phyloP scores from a whole-genome alignment of 768 basidiomycete species.

The Kwoniella pini region DNA sequence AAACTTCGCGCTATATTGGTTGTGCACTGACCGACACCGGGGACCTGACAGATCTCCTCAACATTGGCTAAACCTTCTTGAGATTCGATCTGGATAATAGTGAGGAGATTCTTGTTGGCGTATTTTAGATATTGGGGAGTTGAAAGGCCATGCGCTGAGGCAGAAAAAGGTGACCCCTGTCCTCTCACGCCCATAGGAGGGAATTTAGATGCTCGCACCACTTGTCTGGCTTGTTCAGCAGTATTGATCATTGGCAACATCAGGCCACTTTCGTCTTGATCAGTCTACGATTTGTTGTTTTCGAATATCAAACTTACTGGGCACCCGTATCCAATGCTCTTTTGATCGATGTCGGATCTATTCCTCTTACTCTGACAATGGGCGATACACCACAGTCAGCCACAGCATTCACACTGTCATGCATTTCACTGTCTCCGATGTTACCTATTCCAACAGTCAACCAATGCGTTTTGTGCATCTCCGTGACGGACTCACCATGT shows the following conservation, averaged over 20 bases:
- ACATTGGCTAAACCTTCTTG: conserved; percentile 64
- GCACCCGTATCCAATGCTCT: conserved; percentile 52
- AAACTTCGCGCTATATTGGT: too few relatives aligned
- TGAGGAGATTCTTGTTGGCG: conserved; percentile 63
- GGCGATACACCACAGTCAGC: conserved; percentile 35
- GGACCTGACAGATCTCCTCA: conserved; percentile 63
- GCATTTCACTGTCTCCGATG: conserved; percentile 48
- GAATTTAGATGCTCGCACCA: conserved; percentile 47
- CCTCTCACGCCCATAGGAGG: conserved; percentile 47
- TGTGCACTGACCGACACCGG: conserved; percentile 58
- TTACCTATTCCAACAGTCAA: conserved; percentile 66
- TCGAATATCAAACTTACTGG: conserved; percentile 51
- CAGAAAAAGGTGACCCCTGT: conserved; percentile 42
- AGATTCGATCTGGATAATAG: conserved; percentile 71
- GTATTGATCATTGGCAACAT: conserved; percentile 51
- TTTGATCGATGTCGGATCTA: conserved; percentile 36
- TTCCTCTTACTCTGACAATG: conserved; percentile 43
- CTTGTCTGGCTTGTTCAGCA: conserved; percentile 34
- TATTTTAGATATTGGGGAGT: conserved; percentile 45
- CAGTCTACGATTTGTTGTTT: background rate
- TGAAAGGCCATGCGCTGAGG: conserved; percentile 39
- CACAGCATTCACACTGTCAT: conserved; percentile 43
- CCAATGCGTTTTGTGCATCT: conserved; percentile 62
- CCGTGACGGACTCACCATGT: conserved; percentile 56
- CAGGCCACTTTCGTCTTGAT: conserved; percentile 29